Conservation (phyloP, 176 grass and related monocot genomes). For the Microstegium vimineum region DNA sequence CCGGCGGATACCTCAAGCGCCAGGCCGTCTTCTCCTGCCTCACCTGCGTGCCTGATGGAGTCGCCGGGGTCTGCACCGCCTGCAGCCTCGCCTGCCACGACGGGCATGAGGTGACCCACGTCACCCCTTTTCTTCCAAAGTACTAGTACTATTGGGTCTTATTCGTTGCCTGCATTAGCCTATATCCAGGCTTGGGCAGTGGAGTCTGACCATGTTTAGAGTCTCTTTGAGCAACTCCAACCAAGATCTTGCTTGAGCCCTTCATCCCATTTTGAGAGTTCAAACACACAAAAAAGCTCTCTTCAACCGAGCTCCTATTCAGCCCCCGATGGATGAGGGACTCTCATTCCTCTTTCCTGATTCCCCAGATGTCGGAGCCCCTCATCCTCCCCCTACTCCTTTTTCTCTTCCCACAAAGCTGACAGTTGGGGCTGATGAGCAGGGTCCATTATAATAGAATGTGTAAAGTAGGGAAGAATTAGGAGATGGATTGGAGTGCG, state of each 20-base stretch:
- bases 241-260: background rate
- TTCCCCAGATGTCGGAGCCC: background rate
- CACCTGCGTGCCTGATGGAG: slow-evolving; percentile 76
- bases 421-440: background rate
- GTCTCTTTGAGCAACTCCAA: background rate
- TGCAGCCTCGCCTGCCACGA: slow-evolving; percentile 95
- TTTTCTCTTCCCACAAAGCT: background rate
- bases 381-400: background rate
- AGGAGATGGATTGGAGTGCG: background rate
- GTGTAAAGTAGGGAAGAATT: background rate
- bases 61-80: slow-evolving; percentile 83
- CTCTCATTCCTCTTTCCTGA: background rate
- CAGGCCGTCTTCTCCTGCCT: slow-evolving; percentile 98
- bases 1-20: slow-evolving; percentile 77
- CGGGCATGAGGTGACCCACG: slow-evolving; percentile 72
- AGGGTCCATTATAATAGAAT: background rate
- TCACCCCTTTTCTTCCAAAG: background rate
- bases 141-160: background rate
- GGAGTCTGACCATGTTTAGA: background rate
- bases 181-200: background rate
- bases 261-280: background rate
- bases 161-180: background rate
- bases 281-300: background rate
- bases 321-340: background rate
- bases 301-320: background rate